Conservation (phyloP, 2,329 filamentous ascomycete species). For the Neophaeococcomyces aloes region DNA sequence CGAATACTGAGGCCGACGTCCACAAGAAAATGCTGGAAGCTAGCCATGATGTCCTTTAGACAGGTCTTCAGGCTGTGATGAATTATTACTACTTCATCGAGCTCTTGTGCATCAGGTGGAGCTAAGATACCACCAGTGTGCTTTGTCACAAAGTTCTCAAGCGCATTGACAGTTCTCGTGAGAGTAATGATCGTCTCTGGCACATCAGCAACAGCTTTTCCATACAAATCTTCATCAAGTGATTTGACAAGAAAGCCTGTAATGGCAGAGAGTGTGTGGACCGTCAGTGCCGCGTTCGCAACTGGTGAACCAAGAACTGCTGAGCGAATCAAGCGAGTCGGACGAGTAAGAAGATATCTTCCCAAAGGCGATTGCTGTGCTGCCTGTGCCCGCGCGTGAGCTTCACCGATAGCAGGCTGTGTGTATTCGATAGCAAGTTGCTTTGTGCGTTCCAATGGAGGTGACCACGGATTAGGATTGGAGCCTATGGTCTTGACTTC, state of each 20-base stretch:
- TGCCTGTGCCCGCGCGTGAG: slow-evolving; percentile 6
- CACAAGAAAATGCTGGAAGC: slow-evolving; percentile 63
- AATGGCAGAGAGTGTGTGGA: slow-evolving; percentile 62
- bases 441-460: slow-evolving; percentile 28
- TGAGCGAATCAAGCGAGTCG: slow-evolving; percentile 54
- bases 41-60: slow-evolving; percentile 54
- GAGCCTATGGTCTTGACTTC: slow-evolving; percentile 14
- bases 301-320: slow-evolving; percentile 65
- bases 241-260: slow-evolving; percentile 61
- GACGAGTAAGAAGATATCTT: slow-evolving; percentile 55
- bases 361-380: slow-evolving; percentile 39
- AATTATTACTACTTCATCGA: slow-evolving; percentile 60
- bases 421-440: slow-evolving; percentile 15
- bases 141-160: slow-evolving; percentile 58
- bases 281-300: slow-evolving; percentile 56
- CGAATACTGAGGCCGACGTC: slow-evolving; percentile 58
- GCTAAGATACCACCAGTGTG: slow-evolving; percentile 25
- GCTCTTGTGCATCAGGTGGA: slow-evolving; percentile 24
- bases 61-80: slow-evolving; percentile 54
- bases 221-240: slow-evolving; percentile 69
- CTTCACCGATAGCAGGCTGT: background rate
- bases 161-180: slow-evolving; percentile 55
- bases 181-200: slow-evolving; percentile 62
- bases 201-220: slow-evolving; percentile 76
- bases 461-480: slow-evolving; percentile 30